Conservation (phyloP, 495 filamentous ascomycete genomes). For the Evernia prunastri region DNA sequence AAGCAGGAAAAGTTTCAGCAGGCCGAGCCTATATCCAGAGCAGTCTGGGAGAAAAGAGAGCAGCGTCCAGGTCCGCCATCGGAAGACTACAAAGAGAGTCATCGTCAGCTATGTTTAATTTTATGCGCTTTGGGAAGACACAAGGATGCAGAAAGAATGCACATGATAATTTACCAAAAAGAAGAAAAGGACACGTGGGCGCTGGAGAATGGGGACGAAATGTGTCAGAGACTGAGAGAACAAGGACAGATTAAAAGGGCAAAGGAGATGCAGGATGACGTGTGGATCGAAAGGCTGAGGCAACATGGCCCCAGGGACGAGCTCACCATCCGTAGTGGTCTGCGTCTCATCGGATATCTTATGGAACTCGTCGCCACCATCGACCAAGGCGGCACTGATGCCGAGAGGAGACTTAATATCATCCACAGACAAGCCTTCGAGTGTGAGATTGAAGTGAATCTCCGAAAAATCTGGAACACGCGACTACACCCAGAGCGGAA, state of each 20-base stretch:
- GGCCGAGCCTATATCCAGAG: neutral
- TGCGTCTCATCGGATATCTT: neutral
- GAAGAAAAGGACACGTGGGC: constrained; percentile 2
- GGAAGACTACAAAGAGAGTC: neutral
- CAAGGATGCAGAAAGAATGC: constrained; percentile 3
- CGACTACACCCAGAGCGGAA: neutral
- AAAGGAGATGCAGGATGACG: neutral
- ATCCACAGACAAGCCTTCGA: neutral
- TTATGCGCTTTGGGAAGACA: neutral
- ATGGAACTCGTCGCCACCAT: neutral
- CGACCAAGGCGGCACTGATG: neutral
- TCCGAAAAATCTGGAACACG: constrained; percentile 1
- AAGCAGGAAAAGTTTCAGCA: constrained; percentile 2
- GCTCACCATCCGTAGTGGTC: constrained; percentile 3
- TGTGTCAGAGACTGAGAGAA: neutral
- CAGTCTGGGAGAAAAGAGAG: constrained; percentile 8
- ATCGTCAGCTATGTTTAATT: constrained; percentile 14
- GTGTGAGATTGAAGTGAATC: neutral
- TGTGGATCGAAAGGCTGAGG: constrained; percentile 10
- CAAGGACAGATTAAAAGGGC: constrained; percentile 2
- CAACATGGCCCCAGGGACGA: neutral
- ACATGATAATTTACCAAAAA: neutral
- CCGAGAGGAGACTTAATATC: neutral
- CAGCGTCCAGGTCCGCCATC: neutral
- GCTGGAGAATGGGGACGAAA: constrained; percentile 11